These are phyloP conservation scores for Dioscorea dumetorum DNA, from an alignment of 106 monocot species.

Conservation along the genomic window DNA sequence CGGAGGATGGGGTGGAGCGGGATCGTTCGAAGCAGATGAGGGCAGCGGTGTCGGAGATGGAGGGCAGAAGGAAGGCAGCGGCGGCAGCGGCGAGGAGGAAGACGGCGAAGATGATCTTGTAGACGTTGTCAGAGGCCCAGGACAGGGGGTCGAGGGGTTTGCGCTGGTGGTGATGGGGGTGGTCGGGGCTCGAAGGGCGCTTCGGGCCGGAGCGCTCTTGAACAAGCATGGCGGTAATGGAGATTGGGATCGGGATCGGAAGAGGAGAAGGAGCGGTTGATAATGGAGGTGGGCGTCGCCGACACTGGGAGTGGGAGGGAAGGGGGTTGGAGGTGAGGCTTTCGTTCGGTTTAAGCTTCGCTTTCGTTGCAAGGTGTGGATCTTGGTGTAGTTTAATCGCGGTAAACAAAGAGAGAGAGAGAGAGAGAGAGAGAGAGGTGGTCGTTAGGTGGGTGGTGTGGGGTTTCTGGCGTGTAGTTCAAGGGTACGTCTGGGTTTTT, in stretches of 20 bases:
- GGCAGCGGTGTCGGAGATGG: slow-evolving; percentile 35
- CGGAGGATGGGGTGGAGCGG: slow-evolving; percentile 10
- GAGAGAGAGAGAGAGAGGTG: too few species aligned
- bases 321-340: not conserved
- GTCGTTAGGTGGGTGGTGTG: too few species aligned
- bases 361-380: not conserved
- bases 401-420: too few species aligned
- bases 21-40: slow-evolving; percentile 54
- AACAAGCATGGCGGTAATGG: slow-evolving; percentile 16
- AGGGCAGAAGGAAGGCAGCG: slow-evolving; percentile 51
- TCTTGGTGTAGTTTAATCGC: not conserved
- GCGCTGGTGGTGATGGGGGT: slow-evolving; percentile 11
- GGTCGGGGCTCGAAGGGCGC: not conserved
- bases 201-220: slow-evolving; percentile 23
- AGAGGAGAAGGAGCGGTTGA: not conserved
- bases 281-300: not conserved
- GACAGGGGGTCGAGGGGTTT: slow-evolving; percentile 42
- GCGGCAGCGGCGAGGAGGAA: slow-evolving; percentile 38
- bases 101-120: slow-evolving; percentile 32
- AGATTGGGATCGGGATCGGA: not conserved
- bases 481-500: too few species aligned
- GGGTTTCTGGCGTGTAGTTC: too few species aligned
- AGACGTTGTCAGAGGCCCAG: slow-evolving; percentile 52
- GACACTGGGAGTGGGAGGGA: not conserved
- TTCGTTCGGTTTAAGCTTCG: not conserved